phyloP scores from a whole-genome alignment of 1,139 yeast genomes.

The Candida gigantensis region DNA sequence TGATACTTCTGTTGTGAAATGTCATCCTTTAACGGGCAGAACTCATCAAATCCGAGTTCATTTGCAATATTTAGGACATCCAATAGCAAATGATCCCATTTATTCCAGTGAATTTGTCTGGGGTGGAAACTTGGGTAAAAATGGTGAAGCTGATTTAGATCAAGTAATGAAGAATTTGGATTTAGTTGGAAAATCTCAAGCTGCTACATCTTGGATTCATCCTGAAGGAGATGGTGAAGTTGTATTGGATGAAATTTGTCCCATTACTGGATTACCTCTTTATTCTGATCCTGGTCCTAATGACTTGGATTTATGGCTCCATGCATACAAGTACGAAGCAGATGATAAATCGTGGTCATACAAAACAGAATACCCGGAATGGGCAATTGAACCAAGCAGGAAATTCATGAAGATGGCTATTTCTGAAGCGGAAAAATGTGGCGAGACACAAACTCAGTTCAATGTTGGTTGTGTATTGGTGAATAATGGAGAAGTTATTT shows the following conservation, averaged over 20 bases:
- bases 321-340: conserved; percentile 79
- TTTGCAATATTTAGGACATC: conserved; percentile 80
- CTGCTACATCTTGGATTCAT: conserved; percentile 70
- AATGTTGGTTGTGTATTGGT: conserved; percentile 93
- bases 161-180: conserved; percentile 52
- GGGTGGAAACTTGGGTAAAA: conserved; percentile 64
- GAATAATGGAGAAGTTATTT: conserved; percentile 59
- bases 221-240: conserved; percentile 63
- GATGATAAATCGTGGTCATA: conserved; percentile 65
- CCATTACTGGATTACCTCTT: conserved; percentile 66
- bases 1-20: conserved; percentile 68
- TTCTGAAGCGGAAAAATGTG: conserved; percentile 77
- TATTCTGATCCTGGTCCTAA: conserved; percentile 88
- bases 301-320: conserved; percentile 86
- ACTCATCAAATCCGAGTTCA: conserved; percentile 96
- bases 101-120: conserved; percentile 68
- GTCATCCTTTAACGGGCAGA: conserved; percentile 87
- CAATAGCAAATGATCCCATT: conserved; percentile 94
- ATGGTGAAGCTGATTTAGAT: conserved; percentile 50
- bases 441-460: conserved; percentile 81
- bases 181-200: conserved; percentile 64
- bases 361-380: conserved; percentile 76
- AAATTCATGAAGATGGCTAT: conserved; percentile 66
- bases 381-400: conserved; percentile 71
- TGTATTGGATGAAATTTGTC: conserved; percentile 58